These are phyloP conservation scores for Hypocreales sp. DNA, from an alignment of 2,329 filamentous ascomycete genomes.

Conservation along the genomic window DNA sequence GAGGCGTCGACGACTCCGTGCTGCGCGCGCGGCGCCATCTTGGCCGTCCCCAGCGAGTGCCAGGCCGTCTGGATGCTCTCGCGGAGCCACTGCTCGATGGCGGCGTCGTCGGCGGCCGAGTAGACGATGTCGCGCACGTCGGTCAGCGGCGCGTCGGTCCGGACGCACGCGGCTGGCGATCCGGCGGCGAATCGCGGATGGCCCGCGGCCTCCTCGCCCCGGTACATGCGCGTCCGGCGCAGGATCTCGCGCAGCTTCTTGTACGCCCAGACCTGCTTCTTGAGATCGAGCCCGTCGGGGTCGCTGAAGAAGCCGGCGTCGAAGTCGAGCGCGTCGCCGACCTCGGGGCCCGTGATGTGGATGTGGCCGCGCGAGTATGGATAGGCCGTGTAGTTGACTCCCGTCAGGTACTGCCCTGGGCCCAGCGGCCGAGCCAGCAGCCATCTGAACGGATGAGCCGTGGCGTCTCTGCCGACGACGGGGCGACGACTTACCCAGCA, in stretches of 20 bases:
- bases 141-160: constrained; percentile 3
- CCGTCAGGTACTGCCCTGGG: constrained; percentile 20
- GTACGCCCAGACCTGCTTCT: constrained; percentile 45
- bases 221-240: constrained; percentile 36
- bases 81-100: constrained; percentile 26
- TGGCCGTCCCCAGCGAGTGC: constrained; percentile 15
- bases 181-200: constrained; percentile 18
- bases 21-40: constrained; percentile 1
- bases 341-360: constrained; percentile 27
- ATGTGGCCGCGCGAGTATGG: constrained; percentile 45
- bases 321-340: constrained; percentile 23
- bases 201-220: constrained; percentile 23
- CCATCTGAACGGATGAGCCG: not conserved
- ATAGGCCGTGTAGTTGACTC: constrained; percentile 38
- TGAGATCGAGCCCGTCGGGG: constrained; percentile 39
- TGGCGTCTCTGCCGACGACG: constrained; percentile 3
- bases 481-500: not conserved
- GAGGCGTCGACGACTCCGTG: not conserved
- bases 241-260: constrained; percentile 46
- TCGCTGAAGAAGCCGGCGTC: constrained; percentile 33
- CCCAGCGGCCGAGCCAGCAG: too few relatives aligned
- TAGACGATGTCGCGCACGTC: constrained; percentile 17
- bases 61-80: constrained; percentile 22
- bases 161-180: not conserved
- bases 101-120: constrained; percentile 28